Base-by-base conservation (phyloP, 1,284 basidiomycete genomes). In the Xanthoconium separans region DNA sequence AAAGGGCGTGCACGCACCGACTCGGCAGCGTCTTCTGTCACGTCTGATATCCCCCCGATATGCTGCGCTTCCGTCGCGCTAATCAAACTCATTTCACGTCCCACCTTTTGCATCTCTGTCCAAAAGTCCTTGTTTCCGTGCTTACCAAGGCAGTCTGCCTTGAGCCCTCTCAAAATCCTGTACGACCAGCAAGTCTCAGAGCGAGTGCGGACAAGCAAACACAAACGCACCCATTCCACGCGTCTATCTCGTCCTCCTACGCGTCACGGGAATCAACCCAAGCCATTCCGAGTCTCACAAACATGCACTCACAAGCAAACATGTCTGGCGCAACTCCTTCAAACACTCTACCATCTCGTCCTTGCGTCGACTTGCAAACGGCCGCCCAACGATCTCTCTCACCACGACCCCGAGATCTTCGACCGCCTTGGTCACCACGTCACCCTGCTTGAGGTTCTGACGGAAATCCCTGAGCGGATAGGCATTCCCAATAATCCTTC, bases 341-440 rank as follows among this genome's bases (percentile, higher is more conserved):
- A 95, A 75, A 70, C 91, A 93, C 44, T 87, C 80, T 30, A 92
- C 52, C 71, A 93, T 78, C 65, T 93, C 89, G 12, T 76, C 74
- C 44, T 77, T 77, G 53, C 91, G 78, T 60, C 83, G 77, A 41
- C 71, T 74, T 36, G 87, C 81, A 69, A 93, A 93, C 24, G 89
- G 89, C 29, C 77, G 76, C 53, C 79, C 68, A 13, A 90, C 77
- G 49, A 92, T 81, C 64, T 93, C 87, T 55, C 76, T 75, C 42
- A 95, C 81, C 3, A 92, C 87, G 16, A 69, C 76, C 12, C 77
- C 83, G 31, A 95, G 69, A 70, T 95, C 92, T 63, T 88, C 82
- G 11, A 93, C 87, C 0, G 90, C 90, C 70, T 95, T 93, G 24
- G 79, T 82, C 46, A 93, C 90, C 16, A 92, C 72, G 66, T 93